Conservation (phyloP, 139 green algal species). For the Haematococcus lacustris region DNA sequence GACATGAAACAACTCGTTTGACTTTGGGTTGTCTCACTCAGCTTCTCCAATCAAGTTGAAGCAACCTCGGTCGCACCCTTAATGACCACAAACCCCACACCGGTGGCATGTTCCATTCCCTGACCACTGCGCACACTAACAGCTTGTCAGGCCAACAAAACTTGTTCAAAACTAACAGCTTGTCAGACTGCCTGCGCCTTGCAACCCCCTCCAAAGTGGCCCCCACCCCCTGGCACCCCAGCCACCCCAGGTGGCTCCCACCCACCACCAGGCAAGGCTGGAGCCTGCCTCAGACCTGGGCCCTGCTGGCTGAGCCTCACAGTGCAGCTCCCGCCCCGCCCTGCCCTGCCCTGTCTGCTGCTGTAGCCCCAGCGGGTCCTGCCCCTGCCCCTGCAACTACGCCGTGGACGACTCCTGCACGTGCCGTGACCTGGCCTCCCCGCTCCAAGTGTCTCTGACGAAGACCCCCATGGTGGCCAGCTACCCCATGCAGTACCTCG, state of each 20-base stretch:
- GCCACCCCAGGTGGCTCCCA: background rate
- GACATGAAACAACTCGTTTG: too few species aligned
- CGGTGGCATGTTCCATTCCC: too few species aligned
- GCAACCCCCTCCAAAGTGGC: too few species aligned
- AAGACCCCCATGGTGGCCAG: conserved; percentile 58
- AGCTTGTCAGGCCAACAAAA: too few species aligned
- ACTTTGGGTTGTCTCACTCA: too few species aligned
- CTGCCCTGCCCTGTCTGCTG: background rate
- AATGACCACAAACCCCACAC: too few species aligned
- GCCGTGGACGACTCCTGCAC: conserved; percentile 46
- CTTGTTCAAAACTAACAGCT: too few species aligned
- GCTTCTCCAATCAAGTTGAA: too few species aligned
- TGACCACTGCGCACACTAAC: too few species aligned
- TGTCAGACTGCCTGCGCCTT: too few species aligned
- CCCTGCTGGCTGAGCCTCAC: background rate
- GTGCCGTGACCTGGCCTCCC: conserved; percentile 61
- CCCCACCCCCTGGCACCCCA: background rate
- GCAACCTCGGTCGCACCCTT: too few species aligned
- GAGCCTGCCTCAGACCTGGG: background rate
- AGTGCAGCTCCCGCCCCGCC: too few species aligned
- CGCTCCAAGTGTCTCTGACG: conserved; percentile 43
- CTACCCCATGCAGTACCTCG: conserved; percentile 57
- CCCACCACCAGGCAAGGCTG: background rate
- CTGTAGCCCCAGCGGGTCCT: conserved; percentile 44
- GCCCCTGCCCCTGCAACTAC: conserved; percentile 74